Base-by-base conservation (phyloP, 75 land plant genomes). In the Selaginella moellendorffii region DNA sequence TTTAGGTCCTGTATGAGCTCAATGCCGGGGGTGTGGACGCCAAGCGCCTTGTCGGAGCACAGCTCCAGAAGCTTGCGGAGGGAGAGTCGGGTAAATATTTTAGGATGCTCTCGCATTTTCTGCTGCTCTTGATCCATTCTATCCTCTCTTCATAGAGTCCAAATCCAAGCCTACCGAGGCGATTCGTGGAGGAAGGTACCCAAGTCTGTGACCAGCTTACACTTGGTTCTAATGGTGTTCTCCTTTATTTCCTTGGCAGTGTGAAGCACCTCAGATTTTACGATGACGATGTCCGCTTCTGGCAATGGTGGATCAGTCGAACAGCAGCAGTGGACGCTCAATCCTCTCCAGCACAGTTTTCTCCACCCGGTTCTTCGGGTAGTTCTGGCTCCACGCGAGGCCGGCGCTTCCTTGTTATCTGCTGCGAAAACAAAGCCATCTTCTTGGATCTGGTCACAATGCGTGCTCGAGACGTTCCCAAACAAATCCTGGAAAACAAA, bases 391-490 rank as follows among this genome's bases (percentile, higher is more conserved):
- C 91, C 18, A 82, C 86, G 22, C 83, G 83, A 71, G 99, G 99
- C 64, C 81, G 99, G 29, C 99, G 88, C 86, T 95, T 95, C 65
- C 81, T 95, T 61, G 99, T 95, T 28, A 86, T 95, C 26, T 95
- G 99, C 64, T 95, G 99, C 70, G 99, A 86, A 64, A 95, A 89
- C 65, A 95, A 95, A 75, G 96, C 83, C 24, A 89, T 95, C 12
- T 95, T 95, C 72, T 62, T 95, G 70, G 99, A 95, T 52, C 73
- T 95, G 81, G 99, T 95, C 26, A 89, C 97, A 56, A 95, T 95
- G 99, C 85, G 96, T 22, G 91, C 91, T 5, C 83, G 87, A 59
- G 99, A 95, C 77, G 96, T 95, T 26, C 99, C 99, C 27, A 95
- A 90, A 71, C 83, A 82, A 65, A 82, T 80, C 2, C 78, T 95